Evolutionary conservation across 2,329 filamentous ascomycete genomes (phyloP).

Genomic region (Cordyceps militaris): DNA sequence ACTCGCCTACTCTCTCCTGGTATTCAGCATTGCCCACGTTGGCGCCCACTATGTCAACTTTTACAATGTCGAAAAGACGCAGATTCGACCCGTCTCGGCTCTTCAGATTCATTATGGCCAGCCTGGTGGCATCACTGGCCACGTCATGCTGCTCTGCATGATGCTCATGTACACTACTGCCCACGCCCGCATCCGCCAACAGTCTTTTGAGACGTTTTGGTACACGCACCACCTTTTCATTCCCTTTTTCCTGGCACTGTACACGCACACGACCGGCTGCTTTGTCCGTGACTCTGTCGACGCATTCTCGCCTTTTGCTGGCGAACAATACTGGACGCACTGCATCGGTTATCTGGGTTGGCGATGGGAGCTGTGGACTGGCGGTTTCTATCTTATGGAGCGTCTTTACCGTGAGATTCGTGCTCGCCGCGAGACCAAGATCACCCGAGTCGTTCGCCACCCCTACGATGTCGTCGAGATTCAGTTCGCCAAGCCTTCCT

Average conservation of each 20-base stretch:
- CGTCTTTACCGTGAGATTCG: slow-evolving; percentile 88
- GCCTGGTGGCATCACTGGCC: slow-evolving; percentile 86
- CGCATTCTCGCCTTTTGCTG: slow-evolving; percentile 77
- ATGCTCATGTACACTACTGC: slow-evolving; percentile 95
- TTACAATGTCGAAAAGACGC: slow-evolving; percentile 83
- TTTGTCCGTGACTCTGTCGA: slow-evolving; percentile 79
- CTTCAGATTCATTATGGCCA: slow-evolving; percentile 88
- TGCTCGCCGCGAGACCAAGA: slow-evolving; percentile 74
- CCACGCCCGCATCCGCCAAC: slow-evolving; percentile 87
- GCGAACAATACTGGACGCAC: slow-evolving; percentile 76
- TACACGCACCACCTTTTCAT: slow-evolving; percentile 99
- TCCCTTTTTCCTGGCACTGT: slow-evolving; percentile 86
- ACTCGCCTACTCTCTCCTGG: slow-evolving; percentile 77
- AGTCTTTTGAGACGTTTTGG: slow-evolving; percentile 98
- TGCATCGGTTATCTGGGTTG: slow-evolving; percentile 94
- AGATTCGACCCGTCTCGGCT: slow-evolving; percentile 73
- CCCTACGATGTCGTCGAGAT: slow-evolving; percentile 97
- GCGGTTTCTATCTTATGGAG: slow-evolving; percentile 78
- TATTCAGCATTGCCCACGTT: slow-evolving; percentile 75
- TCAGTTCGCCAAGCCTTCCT: slow-evolving; percentile 91
- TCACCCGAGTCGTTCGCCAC: slow-evolving; percentile 89
- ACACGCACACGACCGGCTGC: slow-evolving; percentile 92
- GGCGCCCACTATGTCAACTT: slow-evolving; percentile 94
- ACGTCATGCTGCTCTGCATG: slow-evolving; percentile 99
- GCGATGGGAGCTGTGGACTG: slow-evolving; percentile 90